These are phyloP conservation scores for Podaxis carcinomalis DNA, from an alignment of 768 basidiomycete genomes.

Conservation along the genomic window DNA sequence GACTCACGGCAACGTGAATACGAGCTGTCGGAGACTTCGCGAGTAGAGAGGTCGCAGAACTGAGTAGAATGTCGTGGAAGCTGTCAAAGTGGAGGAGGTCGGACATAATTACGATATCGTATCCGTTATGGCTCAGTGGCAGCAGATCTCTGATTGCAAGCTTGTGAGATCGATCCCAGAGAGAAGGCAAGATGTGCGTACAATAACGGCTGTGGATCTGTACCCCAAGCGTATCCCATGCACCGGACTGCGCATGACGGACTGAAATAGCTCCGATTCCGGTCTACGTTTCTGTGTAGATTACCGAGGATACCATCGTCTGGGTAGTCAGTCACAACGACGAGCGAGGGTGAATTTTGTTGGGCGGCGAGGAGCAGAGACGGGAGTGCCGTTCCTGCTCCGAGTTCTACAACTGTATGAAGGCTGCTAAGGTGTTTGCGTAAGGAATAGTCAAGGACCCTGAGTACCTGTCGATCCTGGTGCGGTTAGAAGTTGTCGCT, in stretches of 20 bases:
- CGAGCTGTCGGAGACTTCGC: slow-evolving; percentile 33
- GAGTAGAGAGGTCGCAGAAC: slow-evolving; percentile 47
- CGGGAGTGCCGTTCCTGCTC: slow-evolving; percentile 64
- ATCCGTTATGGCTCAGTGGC: slow-evolving; percentile 26
- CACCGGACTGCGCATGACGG: slow-evolving; percentile 38
- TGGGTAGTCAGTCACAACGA: slow-evolving; percentile 69
- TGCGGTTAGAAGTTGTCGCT: slow-evolving; percentile 45
- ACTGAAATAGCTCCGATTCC: slow-evolving; percentile 37
- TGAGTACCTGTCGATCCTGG: slow-evolving; percentile 35
- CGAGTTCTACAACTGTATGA: slow-evolving; percentile 61
- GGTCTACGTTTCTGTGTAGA: slow-evolving; percentile 47
- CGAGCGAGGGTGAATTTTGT: slow-evolving; percentile 39
- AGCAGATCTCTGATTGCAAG: slow-evolving; percentile 17
- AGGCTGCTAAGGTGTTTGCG: not conserved
- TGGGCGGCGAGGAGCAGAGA: slow-evolving; percentile 53
- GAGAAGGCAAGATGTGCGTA: slow-evolving; percentile 19
- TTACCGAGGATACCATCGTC: slow-evolving; percentile 58
- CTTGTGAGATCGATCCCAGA: not conserved
- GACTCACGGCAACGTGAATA: slow-evolving; percentile 50
- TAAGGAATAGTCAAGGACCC: not conserved
- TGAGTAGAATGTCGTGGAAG: slow-evolving; percentile 54
- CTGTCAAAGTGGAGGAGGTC: slow-evolving; percentile 68
- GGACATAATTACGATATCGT: slow-evolving; percentile 61
- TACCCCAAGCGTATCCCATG: slow-evolving; percentile 64
- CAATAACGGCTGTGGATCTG: slow-evolving; percentile 41